Evolutionary conservation across 2,329 filamentous ascomycete species (phyloP), one percentile per base, ranked within the genome.

Genomic region (Pestalotiopsis sp.): DNA sequence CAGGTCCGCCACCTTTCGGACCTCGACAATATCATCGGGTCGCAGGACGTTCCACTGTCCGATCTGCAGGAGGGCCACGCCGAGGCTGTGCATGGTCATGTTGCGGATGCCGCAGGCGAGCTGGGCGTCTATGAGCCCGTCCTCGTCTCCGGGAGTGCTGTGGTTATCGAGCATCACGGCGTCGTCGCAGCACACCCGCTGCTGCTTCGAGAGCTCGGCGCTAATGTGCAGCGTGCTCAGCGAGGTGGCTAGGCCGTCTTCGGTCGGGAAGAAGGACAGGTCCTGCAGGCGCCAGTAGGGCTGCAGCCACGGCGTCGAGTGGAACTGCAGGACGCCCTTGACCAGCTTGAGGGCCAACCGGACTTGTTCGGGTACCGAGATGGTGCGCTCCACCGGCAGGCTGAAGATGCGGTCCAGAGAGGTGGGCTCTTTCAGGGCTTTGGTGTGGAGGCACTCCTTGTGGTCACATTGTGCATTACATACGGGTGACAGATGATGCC

Each of bases 21-120:
- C 69, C 9, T 67, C 59, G 3, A 74, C 60, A 14, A 77, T 66
- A 38, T 77, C 73, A 4, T 71, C 64, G 3, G 72, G 68, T 3
- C 73, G 69, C 2, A 76, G 25, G 4, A n/a, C 17, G 13, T 69
- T 58, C 74, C 72, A 74, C 5, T 71, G 70, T 3, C 73, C 75
- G 23, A 77, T 77, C 59, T 77, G 74, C 1, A 77, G 70, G 17
- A 77, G 64, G 2, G 74, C 74, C 0, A 74, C 74, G 1, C 76
- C 76, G 1, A 77, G 73, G 27, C 74, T 75, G 62, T 74, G 70
- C 17, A 77, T 67, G 2, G 74, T 72, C 45, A 75, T 52, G 61
- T 76, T 77, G 6, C 73, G 68, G 17, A 76, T 73, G 0, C 72
- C 74, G 49, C 66, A 72, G 0, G 64, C n/a, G 4, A 70, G 61